These are phyloP conservation scores for Calonectria honghensis DNA, from an alignment of 2,329 filamentous ascomycete genomes.

Conservation along the genomic window DNA sequence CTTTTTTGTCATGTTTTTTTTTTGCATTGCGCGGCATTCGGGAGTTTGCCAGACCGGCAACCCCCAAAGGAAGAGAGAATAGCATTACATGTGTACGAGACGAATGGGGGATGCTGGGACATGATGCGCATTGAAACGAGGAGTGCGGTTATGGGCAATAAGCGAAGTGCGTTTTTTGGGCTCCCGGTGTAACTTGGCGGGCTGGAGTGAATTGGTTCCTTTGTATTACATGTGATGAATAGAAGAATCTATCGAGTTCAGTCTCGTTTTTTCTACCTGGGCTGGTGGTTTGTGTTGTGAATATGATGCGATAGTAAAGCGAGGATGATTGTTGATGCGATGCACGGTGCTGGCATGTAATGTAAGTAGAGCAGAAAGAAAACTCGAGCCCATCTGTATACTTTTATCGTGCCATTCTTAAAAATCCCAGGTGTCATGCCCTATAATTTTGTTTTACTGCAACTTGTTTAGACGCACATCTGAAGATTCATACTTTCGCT, in stretches of 20 bases:
- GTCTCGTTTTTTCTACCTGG: conserved; percentile 21
- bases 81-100: conserved; percentile 38
- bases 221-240: conserved; percentile 32
- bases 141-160: conserved; percentile 17
- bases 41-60: conserved; percentile 36
- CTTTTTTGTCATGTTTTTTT: conserved; percentile 42
- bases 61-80: conserved; percentile 10
- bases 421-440: no score
- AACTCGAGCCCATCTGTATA: not conserved
- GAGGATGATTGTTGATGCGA: not conserved
- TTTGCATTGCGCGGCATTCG: conserved; percentile 53
- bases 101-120: conserved; percentile 25
- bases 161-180: conserved; percentile 22
- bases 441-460: no score
- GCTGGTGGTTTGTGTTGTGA: not conserved
- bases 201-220: conserved; percentile 25
- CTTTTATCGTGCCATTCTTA: not conserved
- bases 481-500: not conserved
- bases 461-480: not conserved
- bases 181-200: conserved; percentile 17
- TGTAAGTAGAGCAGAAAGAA: not conserved
- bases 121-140: conserved; percentile 32
- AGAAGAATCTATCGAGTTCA: conserved; percentile 24
- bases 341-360: not conserved
- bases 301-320: not conserved